These are phyloP conservation scores for Mesostigma viride DNA, from an alignment of 139 green algal species.

Conservation along the genomic window DNA sequence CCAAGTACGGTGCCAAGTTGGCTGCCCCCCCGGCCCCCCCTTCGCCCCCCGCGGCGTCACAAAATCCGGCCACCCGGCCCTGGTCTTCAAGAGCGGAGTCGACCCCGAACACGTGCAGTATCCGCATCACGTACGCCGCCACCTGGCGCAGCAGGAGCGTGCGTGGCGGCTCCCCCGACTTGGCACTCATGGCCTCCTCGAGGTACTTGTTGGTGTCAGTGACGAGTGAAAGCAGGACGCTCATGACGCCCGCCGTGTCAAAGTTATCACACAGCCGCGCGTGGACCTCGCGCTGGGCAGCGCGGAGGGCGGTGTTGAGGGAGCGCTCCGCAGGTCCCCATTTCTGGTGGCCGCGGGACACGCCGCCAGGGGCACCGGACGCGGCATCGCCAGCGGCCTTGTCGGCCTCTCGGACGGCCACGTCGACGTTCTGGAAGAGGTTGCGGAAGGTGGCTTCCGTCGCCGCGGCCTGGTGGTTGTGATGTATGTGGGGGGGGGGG, in stretches of 20 bases:
- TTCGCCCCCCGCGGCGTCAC: too few relatives aligned
- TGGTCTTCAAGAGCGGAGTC: too few relatives aligned
- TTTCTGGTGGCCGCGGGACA: constrained; percentile 24
- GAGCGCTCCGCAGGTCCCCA: constrained; percentile 47
- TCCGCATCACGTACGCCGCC: constrained; percentile 63
- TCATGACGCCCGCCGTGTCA: constrained; percentile 73
- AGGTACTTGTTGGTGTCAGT: constrained; percentile 76
- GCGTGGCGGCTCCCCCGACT: too few relatives aligned
- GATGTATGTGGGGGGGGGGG: not conserved
- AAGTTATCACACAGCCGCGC: constrained; percentile 77
- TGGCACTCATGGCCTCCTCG: not conserved
- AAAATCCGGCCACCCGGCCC: too few relatives aligned
- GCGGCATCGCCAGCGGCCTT: too few relatives aligned
- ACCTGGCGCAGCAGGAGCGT: constrained; percentile 60
- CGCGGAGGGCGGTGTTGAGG: constrained; percentile 34
- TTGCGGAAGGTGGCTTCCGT: constrained; percentile 68
- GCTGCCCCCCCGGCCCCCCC: constrained; percentile 7
- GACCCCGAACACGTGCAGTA: constrained; percentile 71
- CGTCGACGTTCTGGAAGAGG: constrained; percentile 89
- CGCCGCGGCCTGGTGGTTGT: constrained; percentile 46
- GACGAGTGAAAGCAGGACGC: constrained; percentile 62
- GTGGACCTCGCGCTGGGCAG: constrained; percentile 53
- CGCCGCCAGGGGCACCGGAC: too few relatives aligned
- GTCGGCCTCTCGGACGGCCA: too few relatives aligned
- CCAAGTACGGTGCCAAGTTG: constrained; percentile 41